Base-by-base conservation (phyloP, 768 basidiomycete genomes). In the Boletus rufocinnamomeus region DNA sequence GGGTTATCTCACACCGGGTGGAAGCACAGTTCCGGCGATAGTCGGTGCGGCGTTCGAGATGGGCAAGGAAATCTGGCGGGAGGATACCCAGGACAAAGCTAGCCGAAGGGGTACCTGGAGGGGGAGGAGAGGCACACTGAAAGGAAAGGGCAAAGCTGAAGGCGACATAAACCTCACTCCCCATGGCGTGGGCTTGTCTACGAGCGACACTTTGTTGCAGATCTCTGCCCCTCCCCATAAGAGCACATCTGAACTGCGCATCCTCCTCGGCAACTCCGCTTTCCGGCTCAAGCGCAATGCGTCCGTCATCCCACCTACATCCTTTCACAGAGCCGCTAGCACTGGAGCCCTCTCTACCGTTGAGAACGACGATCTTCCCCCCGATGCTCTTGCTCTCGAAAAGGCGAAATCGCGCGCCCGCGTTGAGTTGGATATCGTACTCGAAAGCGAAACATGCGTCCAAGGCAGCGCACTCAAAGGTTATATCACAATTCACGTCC, bases 401-500 rank as follows among this genome's bases (percentile, higher is more conserved):
- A 88, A 90, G 66, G 86, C 90, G 6, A 87, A 85, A 65, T 68
- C 83, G 16, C 84, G 81, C 25, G 85, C 92, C 9, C 86, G 91
- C 52, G 88, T 95, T 1, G 88, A 89, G 69, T 77, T 95, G 13
- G 91, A 95, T 63, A 84, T 96, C 41, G 73, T 84, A n/a, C 80
- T 93, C 34, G 85, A 91, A 59, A 85, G 83, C 62, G 82, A 91
- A 58, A 78, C 84, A 11, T 86, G 85, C 62, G 88, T 95, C 4
- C 91, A 96, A 76, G 93, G 93, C 4, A 86, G 85, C 8, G 76
- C 79, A 61, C 74, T 96, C 45, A 81, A 81, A 46, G 95, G 95
- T 3, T 74, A 79, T 41, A 76, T 95, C 73, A 83, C 86, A 50
- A 74, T 95, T 41, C 79, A 78, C 34, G 80, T 96, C 21, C 78